Base-by-base conservation (phyloP, 176 grass and related monocot genomes). In the Dendrocalamus sinicus region DNA sequence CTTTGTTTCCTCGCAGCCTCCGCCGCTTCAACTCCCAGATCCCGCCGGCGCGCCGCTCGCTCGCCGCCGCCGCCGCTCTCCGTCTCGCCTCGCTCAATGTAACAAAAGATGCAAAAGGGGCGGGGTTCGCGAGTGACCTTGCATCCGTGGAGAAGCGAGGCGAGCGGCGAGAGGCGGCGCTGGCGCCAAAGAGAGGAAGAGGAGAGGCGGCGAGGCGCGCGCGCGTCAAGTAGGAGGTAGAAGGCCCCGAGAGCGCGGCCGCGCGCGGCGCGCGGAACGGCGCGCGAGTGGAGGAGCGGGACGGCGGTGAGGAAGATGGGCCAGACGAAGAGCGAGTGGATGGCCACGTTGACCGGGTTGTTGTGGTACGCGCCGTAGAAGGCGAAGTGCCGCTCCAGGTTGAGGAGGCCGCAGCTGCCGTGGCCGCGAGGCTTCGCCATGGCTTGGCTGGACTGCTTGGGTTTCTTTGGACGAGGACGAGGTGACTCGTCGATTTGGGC, bases 351-450 rank as follows among this genome's bases (percentile, higher is more conserved):
- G 23, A 89, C 82, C 14, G 91, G 74, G 86, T 98, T 86, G 88
- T 93, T 98, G 90, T 98, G 96, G 88, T 98, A 95, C 4, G 93
- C 90, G 4, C 96, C 93, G 74, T 98, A 98, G 88, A 98, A 95
- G 72, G 96, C 91, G 86, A 88, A 98, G 81, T 98, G 93, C 12
- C 76, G 87, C 87, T 98, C 96, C 32, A 95, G 78, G 81, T 98
- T 84, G 44, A 98, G 86, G 47, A 94, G 52, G 2, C 89, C n/a
- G 72, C 57, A 77, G n/a, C n/a, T n/a, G n/a, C n/a, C n/a, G n/a
- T n/a, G n/a, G 59, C 73, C 52, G 69, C 73, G 19, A 67, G 89
- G 26, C 83, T 90, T 93, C 76, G 88, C 81, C 89, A 88, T 91
- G 32, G 64, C 40, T 69, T 19, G 17, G 12, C 17, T 41, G 66